Evolutionary conservation across 192 early-diverging fungal genomes (phyloP).

Genomic region (Mortierella alpina): DNA sequence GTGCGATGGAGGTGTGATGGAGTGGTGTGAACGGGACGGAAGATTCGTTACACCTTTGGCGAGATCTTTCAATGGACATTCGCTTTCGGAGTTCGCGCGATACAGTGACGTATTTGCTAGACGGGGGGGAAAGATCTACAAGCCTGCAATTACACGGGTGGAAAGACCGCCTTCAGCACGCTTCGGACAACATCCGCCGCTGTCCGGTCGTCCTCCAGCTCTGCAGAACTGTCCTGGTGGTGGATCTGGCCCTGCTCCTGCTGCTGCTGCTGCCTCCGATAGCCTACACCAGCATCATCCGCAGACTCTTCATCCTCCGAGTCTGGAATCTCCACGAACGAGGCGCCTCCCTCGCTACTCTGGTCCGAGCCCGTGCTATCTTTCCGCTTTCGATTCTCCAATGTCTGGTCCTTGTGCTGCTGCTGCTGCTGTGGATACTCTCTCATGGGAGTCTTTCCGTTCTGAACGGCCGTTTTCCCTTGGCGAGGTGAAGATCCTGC

Average conservation of each 20-base stretch:
- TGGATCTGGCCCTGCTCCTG: background rate
- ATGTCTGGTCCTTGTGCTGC: background rate
- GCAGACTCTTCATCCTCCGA: slow-evolving; percentile 10
- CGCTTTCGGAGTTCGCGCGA: background rate
- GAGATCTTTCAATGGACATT: background rate
- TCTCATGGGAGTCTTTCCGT: slow-evolving; percentile 5
- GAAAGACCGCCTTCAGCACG: slow-evolving; percentile 33
- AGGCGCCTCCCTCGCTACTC: slow-evolving; percentile 17
- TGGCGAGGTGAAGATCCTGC: background rate
- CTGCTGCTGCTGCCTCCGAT: background rate
- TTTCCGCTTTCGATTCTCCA: background rate
- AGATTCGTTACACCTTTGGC: background rate
- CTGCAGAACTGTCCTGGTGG: background rate
- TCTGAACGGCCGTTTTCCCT: background rate
- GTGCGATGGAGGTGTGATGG: background rate
- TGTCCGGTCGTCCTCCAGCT: slow-evolving; percentile 18
- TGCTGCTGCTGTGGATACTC: background rate
- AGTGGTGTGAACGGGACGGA: background rate
- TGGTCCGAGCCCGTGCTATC: slow-evolving; percentile 9
- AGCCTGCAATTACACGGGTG: slow-evolving; percentile 29
- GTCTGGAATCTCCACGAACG: slow-evolving; percentile 33
- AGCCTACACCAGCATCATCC: background rate
- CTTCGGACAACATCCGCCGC: slow-evolving; percentile 35
- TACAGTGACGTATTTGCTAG: background rate
- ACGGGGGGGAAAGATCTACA: background rate